A percentile compares a stretch with the other conserved stretches of the same genome.
Conservation (phyloP, 2,329 filamentous ascomycete species). For the Phaeomoniella chlamydospora region DNA sequence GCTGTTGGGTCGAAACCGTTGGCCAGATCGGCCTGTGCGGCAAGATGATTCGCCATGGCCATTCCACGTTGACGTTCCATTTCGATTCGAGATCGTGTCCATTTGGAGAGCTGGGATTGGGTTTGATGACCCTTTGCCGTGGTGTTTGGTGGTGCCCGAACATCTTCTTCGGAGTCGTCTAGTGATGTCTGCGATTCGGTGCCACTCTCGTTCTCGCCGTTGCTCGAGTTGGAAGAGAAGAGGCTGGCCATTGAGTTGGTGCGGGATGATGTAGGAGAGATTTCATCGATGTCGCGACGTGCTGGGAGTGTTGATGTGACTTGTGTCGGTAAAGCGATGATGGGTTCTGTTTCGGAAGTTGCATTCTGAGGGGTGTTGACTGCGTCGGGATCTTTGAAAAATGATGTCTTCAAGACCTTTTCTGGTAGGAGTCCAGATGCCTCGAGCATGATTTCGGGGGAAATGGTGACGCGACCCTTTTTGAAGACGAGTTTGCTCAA, state of each 20-base stretch:
- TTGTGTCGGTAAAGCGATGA: not conserved
- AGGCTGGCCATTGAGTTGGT: not conserved
- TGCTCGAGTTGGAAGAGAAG: not conserved
- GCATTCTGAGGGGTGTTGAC: not conserved
- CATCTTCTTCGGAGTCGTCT: not conserved
- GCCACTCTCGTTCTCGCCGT: not conserved
- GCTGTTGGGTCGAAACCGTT: constrained; percentile 16
- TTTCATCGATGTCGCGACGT: not conserved
- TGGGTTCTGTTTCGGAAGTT: not conserved
- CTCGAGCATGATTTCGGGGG: constrained; percentile 18
- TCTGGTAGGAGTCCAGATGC: constrained; percentile 7
- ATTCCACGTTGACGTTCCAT: constrained; percentile 18
- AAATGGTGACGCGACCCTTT: constrained; percentile 11
- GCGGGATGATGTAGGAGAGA: not conserved
- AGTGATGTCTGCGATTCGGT: not conserved
- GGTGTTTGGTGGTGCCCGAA: not conserved
- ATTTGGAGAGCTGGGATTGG: constrained; percentile 5
- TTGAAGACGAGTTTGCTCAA: constrained; percentile 9
- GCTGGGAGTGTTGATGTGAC: not conserved
- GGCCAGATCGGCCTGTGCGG: constrained; percentile 16
- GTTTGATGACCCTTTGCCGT: not conserved
- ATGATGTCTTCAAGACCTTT: not conserved
- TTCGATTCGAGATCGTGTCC: constrained; percentile 18
- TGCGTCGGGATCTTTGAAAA: not conserved
- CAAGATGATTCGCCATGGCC: constrained; percentile 16